These are phyloP conservation scores for Herpotrichia juniperi DNA, from an alignment of 2,329 filamentous ascomycete species.

Conservation along the genomic window DNA sequence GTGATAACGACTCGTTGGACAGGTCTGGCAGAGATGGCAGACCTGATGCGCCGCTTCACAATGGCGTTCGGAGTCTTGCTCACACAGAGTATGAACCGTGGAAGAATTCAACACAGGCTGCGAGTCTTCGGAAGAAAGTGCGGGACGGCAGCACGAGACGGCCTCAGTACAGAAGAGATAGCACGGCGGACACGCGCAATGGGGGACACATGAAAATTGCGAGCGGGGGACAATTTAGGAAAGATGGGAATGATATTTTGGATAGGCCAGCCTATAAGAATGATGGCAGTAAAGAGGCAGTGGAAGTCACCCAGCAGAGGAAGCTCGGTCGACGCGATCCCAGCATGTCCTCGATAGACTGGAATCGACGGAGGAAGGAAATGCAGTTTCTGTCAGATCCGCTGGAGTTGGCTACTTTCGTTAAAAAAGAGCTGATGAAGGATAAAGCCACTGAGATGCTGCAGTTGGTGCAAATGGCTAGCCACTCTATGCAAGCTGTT, in stretches of 20 bases:
- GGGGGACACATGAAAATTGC: too few relatives aligned
- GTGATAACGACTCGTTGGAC: conserved; percentile 14
- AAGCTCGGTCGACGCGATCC: conserved; percentile 33
- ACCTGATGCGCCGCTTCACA: too few relatives aligned
- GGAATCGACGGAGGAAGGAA: conserved; percentile 58
- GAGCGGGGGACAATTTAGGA: too few relatives aligned
- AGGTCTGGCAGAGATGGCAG: too few relatives aligned
- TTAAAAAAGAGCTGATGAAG: conserved; percentile 65
- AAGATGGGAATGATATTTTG: neutral
- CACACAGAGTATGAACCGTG: conserved; percentile 31
- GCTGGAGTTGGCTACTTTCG: conserved; percentile 71
- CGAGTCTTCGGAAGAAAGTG: conserved; percentile 29
- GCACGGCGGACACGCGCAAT: neutral
- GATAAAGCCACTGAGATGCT: conserved; percentile 71
- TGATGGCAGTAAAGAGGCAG: neutral
- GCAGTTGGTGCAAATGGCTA: conserved; percentile 71
- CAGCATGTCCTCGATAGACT: conserved; percentile 31
- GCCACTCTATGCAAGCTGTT: conserved; percentile 65
- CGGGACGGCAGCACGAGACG: conserved; percentile 21
- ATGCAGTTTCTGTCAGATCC: conserved; percentile 72
- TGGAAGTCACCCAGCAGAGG: neutral
- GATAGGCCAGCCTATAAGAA: neutral
- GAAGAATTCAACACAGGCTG: conserved; percentile 30
- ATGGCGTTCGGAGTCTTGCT: too few relatives aligned
- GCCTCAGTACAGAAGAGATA: neutral